Base-by-base conservation (phyloP, 1,284 basidiomycete genomes). In the Serendipita sp. region DNA sequence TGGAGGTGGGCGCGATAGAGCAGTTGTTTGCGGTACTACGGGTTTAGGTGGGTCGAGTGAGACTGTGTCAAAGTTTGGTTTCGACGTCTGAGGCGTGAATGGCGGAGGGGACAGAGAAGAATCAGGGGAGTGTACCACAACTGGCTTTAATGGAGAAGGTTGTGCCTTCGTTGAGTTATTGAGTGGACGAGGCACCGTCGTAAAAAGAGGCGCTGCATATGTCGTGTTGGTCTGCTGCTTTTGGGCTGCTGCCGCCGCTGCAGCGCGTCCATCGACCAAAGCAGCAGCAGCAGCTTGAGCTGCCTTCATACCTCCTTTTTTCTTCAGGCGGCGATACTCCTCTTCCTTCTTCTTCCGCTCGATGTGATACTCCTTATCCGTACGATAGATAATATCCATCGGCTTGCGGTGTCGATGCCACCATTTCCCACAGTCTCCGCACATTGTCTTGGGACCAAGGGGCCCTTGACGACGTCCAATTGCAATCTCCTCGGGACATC, bases 371-470 rank as follows among this genome's bases (percentile, higher is more conserved):
- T 84, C 80, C 53, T 35, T 29, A 58, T 58, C 53, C 22, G 53
- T 58, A n/a, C 53, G 53, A 35, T 58, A 88, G 84, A 6, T 86
- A 84, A 17, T 86, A 64, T 61, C 67, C 43, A 63, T 79, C n/a
- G 84, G 87, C 64, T 84, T 76, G 66, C 87, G 78, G 76, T 89
- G 88, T 63, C 88, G 76, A 73, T 91, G 88, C 84, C 87, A 92
- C 74, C 80, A 91, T 73, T 91, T 92, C 65, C 93, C 91, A 74
- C 94, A 97, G 34, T 84, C 82, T 45, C 88, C 91, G 74, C 94
- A 98, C 70, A 96, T 85, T 22, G 85, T 88, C 74, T 93, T 93
- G 70, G 92, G 87, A 29, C 93, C 93, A 63, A 92, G 74, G 2
- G 91, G 91, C 1, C 93, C 93, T 72, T 94, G 94, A 67, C 90